These are phyloP conservation scores for Fusarium continuum DNA, from an alignment of 2,329 filamentous ascomycete genomes.

Conservation along the genomic window DNA sequence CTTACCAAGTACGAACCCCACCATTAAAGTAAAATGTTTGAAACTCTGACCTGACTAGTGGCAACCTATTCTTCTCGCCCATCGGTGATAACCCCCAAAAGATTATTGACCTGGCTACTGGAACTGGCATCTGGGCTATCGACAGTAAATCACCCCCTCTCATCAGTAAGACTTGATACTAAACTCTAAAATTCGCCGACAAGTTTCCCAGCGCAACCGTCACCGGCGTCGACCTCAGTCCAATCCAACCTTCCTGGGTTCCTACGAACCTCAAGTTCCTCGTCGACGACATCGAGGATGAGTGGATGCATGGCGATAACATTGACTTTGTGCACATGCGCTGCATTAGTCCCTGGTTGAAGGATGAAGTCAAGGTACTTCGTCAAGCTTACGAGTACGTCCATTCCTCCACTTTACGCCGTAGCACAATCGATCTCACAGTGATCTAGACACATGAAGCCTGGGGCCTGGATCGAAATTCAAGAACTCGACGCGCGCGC, in stretches of 20 bases:
- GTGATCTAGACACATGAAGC: slow-evolving; percentile 21
- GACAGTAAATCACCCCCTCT: slow-evolving; percentile 9
- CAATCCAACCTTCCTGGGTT: slow-evolving; percentile 47
- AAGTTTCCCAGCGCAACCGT: slow-evolving; percentile 39
- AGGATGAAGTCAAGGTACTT: slow-evolving; percentile 26
- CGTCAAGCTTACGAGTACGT: slow-evolving; percentile 32
- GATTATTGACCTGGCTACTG: slow-evolving; percentile 38
- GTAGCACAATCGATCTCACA: not conserved
- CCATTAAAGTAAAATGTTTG: fast-evolving
- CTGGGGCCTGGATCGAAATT: slow-evolving; percentile 39
- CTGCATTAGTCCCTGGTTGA: slow-evolving; percentile 37
- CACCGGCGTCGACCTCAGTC: slow-evolving; percentile 38
- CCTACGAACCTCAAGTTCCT: slow-evolving; percentile 53
- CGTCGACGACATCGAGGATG: slow-evolving; percentile 54
- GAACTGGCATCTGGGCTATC: slow-evolving; percentile 39
- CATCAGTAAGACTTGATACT: fast-evolving
- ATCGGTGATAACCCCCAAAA: slow-evolving; percentile 26
- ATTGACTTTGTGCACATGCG: slow-evolving; percentile 41
- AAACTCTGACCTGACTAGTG: slow-evolving; percentile 9
- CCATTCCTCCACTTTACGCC: fast-evolving
- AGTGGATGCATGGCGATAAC: slow-evolving; percentile 53
- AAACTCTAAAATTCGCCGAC: slow-evolving; percentile 33
- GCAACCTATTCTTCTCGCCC: slow-evolving; percentile 34
- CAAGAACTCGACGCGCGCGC: slow-evolving; percentile 51
- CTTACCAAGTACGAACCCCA: slow-evolving; percentile 33